Evolutionary conservation across 164 flowering plant species (phyloP), one percentile per base, ranked within the genome.

Genomic region (Stephania yunnanensis): DNA sequence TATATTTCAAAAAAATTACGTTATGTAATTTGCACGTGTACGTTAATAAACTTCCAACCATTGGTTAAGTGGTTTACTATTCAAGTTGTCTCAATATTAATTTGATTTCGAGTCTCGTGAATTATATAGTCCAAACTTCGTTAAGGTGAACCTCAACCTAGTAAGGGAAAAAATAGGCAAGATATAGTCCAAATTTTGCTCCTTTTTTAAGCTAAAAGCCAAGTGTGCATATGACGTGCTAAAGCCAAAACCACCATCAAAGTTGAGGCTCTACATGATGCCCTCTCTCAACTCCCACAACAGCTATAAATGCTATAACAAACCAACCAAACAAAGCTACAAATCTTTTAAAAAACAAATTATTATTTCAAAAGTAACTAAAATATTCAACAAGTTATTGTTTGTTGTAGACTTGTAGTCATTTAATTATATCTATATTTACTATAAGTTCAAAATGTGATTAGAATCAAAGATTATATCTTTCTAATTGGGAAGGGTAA

Each of bases 181-280:
- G 25, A 36, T 36, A 36, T 36, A 36, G 2, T 36, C 25, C 25
- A 25, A 25, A 25, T 55, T 65, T 22, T n/a, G n/a, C 72, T 69
- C 12, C 46, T 72, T 36, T 44, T 73, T 61, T 42, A 17, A 17
- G 75, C 74, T 71, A 72, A 75, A 81, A 81, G 79, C 79, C 74
- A 74, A 75, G 77, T 69, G n/a, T 65, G 76, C 77, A 78, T 82
- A 81, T 76, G 86, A 81, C 75, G 74, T 73, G 69, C 69, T 67
- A 45, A 67, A 11, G 69, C 36, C 36, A 67, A 31, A 10, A 67
- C 68, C 30, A 22, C 31, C 68, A 22, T 22, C 20, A 58, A 58
- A 58, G 64, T 58, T 58, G 64, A 17, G 64, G 64, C 20, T 58
- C n/a, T 58, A 58, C 64, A 29, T 68, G n/a, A 68, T 68, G 46